Base-by-base conservation (phyloP, 2,329 filamentous ascomycete genomes). In the Aspergillus persii region DNA sequence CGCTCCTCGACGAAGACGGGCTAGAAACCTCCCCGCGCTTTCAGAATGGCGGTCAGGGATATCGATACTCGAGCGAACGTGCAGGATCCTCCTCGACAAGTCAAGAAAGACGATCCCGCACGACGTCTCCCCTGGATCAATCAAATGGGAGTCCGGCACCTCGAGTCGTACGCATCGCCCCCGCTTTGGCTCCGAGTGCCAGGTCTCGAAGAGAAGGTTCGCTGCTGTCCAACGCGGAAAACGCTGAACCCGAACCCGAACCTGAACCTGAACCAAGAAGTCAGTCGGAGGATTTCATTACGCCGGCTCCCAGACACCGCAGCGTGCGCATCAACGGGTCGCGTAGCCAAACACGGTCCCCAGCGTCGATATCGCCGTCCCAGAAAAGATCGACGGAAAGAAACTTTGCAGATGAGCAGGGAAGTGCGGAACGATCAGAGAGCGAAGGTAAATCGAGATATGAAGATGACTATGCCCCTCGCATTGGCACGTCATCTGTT, bases 1-100 rank as follows among this genome's bases (percentile, higher is more conserved):
- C 92, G 23, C 81, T 97, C 15, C 82, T 97, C 55, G 82, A 81
- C 54, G 80, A 80, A 61, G 81, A 82, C 64, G 79, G 73, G 27
- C 70, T 77, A 50, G 66, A 75, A 27, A 85, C 84, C 53, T 83
- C 79, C 3, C 82, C 85, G 8, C 62, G 74, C 68, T 52, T 71
- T 51, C 62, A 77, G 64, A 64, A 70, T 69, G 60, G 66, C 69
- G 33, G 65, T 59, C 51, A 69, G 64, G 54, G 64, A 58, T 61
- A 66, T 57, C 44, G 62, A 50, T 54, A 63, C 8, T 68, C 60
- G 65, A 67, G 64, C 57, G 65, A 68, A 27, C 68, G 68, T 53
- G 68, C 64, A 12, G 63, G 61, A 33, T 69, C 63, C n/a, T 62
- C 64, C 57, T 61, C 65, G 8, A 68, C 66, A 23, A 68, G 71